Base-by-base conservation (phyloP, 306 rosid species). In the Chamaecrista fasciculata region DNA sequence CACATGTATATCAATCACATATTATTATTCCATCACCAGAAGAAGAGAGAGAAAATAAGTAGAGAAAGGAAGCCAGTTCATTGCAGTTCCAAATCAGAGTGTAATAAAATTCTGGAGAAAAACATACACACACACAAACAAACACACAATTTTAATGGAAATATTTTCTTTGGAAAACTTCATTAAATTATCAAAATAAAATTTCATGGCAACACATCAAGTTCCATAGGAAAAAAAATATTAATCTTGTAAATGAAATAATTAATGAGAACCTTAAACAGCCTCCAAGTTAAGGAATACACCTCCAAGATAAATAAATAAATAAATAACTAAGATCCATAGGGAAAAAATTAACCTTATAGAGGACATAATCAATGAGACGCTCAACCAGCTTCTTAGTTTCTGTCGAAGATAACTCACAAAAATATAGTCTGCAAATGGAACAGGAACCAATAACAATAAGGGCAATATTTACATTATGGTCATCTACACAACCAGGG, bases 211-310 rank as follows among this genome's bases (percentile, higher is more conserved):
- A 31, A 25, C 23, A 46, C 42, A 57, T 44, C 24, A n/a, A n/a
- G n/a, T n/a, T n/a, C 67, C 53, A 44, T 49, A 33, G 4, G 43
- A 0, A 25, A 18, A 44, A 79, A 67, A 78, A 60, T 16, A 43
- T 60, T 81, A 72, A 85, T 96, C 96, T 94, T 84, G 86, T 90
- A 94, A 62, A 90, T 82, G 56, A 90, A 79, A 84, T 94, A 88
- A 74, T 88, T 90, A 76, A 86, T 74, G 47, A 94, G 92, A 62
- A n/a, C n/a, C 48, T 94, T 90, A 59, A 85, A 76, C 84, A 94
- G 64, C 39, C 84, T 91, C 50, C 91, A 87, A 62, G 84, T 80
- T 79, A 90, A 97, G 63, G 97, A 78, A 82, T 88, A 82, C 82
- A 88, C 73, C 86, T 91, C 89, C 23, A 77, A 66, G 73, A 91